Base-by-base conservation (phyloP, 2,329 filamentous ascomycete genomes). In the Fusarium nurragi region DNA sequence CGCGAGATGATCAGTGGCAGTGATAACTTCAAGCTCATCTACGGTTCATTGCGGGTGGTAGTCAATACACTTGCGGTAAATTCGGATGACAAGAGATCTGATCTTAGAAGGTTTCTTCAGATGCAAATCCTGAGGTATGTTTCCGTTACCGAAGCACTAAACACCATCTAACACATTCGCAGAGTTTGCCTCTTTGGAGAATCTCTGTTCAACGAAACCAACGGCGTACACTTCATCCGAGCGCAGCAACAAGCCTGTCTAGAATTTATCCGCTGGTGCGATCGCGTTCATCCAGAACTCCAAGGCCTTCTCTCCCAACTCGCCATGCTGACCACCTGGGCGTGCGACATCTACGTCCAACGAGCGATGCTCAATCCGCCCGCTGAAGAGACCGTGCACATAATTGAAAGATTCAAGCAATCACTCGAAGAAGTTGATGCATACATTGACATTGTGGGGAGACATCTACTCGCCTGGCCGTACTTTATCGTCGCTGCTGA, bases 1-100 rank as follows among this genome's bases (percentile, higher is more conserved):
- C 49, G 67, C 2, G 67, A 69, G 36, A 69, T 69, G 64, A 70
- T 69, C 1, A 69, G 67, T 6, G 67, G 67, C 1, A 66, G 67
- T 3, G 67, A 69, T n/a, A 69, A 69, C 10, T 69, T 69, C 3
- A 53, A 53, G 5, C 61, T 68, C 1, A 56, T 70, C 1, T 69
- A 69, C 18, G 67, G 67, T 0, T 68, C 67, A 0, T 5, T 69
- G 0, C 37, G 67, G 1, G 63, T 65, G 1, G 67, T 69, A 0
- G 57, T 69, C 0, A 70, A 70, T 23, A 37, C 65, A 6, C 51
- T 68, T 1, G 54, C 56, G 1, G 30, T 62, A 2, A 54, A 41
- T 10, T 9, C 48, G 4, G 50, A 60, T 2, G 26, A 25, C 18
- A 25, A 39, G n/a, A 46, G 25, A 0, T 66, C 67, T 7, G 64